A percentile compares a stretch with the other conserved stretches of the same genome.
These are phyloP conservation scores for Chaetothyriales sp. DNA, from an alignment of 2,329 filamentous ascomycete species.

Conservation along the genomic window DNA sequence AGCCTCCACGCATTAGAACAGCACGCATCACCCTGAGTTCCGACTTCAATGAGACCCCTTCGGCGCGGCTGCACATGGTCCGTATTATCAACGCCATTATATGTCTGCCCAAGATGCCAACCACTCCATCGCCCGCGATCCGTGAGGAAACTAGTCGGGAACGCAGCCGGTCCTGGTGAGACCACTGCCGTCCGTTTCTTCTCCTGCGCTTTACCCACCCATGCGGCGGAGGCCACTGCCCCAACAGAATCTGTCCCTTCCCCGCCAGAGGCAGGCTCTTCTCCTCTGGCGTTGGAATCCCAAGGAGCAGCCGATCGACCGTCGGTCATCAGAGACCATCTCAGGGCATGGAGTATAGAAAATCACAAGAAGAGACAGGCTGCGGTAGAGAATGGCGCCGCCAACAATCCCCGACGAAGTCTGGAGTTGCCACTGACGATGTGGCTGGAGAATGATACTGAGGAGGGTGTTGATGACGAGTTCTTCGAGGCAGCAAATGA, in stretches of 20 bases:
- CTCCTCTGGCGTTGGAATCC: background rate
- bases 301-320: background rate
- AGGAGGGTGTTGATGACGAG: background rate
- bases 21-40: background rate
- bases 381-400: constrained; percentile 1
- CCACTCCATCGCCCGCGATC: background rate
- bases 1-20: background rate
- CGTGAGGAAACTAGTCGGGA: background rate
- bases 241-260: background rate
- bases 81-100: background rate
- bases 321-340: constrained; percentile 8
- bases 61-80: background rate
- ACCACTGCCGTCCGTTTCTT: background rate
- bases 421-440: background rate
- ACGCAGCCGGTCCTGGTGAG: background rate
- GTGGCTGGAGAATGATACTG: background rate
- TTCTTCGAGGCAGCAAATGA: background rate
- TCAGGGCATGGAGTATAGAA: constrained; percentile 8
- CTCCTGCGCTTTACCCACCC: background rate
- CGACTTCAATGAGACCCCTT: background rate
- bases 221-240: background rate
- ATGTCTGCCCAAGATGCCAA: background rate
- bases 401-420: background rate
- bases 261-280: background rate
- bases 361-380: constrained; percentile 7